These are phyloP conservation scores for Mortierella sp. DNA, from an alignment of 371 early-diverging fungal species.

Conservation along the genomic window DNA sequence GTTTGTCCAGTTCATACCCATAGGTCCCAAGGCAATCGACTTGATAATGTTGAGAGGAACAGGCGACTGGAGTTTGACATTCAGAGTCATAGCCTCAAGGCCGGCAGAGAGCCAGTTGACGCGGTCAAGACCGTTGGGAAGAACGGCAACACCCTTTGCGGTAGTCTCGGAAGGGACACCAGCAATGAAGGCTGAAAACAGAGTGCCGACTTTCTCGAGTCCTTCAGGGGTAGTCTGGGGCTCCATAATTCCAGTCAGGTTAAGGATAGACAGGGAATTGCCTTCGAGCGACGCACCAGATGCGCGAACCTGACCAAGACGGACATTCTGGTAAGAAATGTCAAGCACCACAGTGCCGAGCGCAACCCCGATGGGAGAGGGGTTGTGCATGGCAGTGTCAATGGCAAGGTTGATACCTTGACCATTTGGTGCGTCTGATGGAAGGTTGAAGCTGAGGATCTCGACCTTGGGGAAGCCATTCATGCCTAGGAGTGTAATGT, in stretches of 20 bases:
- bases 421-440: conserved; percentile 59
- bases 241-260: conserved; percentile 59
- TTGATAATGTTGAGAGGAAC: conserved; percentile 59
- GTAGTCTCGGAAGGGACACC: conserved; percentile 58
- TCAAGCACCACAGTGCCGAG: conserved; percentile 62
- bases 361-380: conserved; percentile 65
- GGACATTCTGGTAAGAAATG: conserved; percentile 60
- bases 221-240: conserved; percentile 54
- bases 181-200: conserved; percentile 62
- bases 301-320: conserved; percentile 58
- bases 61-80: conserved; percentile 20
- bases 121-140: conserved; percentile 60
- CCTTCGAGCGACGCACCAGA: conserved; percentile 53
- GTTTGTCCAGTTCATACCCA: conserved; percentile 58
- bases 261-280: conserved; percentile 39
- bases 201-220: conserved; percentile 52
- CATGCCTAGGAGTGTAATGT: conserved; percentile 20
- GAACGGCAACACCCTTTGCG: conserved; percentile 62
- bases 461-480: conserved; percentile 62
- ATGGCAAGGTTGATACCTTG: conserved; percentile 61
- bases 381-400: conserved; percentile 59
- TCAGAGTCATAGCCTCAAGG: conserved; percentile 43
- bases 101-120: conserved; percentile 64
- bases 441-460: conserved; percentile 60
- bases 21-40: conserved; percentile 57